Base-by-base conservation (phyloP, 2,329 filamentous ascomycete genomes). In the Diaporthe sp. region DNA sequence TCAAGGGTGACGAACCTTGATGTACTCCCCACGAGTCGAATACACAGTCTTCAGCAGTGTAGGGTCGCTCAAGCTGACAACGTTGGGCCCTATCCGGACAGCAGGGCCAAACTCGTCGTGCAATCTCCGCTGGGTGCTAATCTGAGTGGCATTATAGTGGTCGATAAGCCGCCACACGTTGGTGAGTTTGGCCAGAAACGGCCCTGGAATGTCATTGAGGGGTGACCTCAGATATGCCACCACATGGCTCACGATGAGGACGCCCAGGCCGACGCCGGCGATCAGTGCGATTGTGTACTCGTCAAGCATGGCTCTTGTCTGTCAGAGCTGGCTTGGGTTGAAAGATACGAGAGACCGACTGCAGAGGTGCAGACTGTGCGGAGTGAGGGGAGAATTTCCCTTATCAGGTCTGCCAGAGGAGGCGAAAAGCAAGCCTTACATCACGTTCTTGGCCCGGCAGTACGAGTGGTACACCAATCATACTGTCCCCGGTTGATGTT, bases 151-250 rank as follows among this genome's bases (percentile, higher is more conserved):
- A 7, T 39, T 68, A 10, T 39, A 68, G 22, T 68, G 65, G 22
- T 75, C 74, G 13, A 75, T 69, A 4, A 73, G 62, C 17, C 74
- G 74, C 69, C 74, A 75, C 19, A 59, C 13, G 34, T 75, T 46
- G 25, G 69, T 75, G 39, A 75, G 68, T 9, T 28, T 72, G 59
- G 69, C 58, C 15, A 67, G 25, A 19, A 75, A 61, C 1, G 74
- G 74, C 4, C 74, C 74, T 10, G 74, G 69, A 25, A 75, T 68
- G 13, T 58, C 51, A 17, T 46, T 62, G 1, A 75, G 46, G 5
- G 70, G 74, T 8, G 74, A 75, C 34, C 22, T 55, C 15, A 69
- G 31, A 22, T 69, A 69, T 55, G 65, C 49, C 34, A 69, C 34
- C 22, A 69, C 49, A 42, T 69, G 46, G 28, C 34, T 28, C 9